Conservation (phyloP, 1,284 basidiomycete genomes). For the Papiliotrema laurentii region DNA sequence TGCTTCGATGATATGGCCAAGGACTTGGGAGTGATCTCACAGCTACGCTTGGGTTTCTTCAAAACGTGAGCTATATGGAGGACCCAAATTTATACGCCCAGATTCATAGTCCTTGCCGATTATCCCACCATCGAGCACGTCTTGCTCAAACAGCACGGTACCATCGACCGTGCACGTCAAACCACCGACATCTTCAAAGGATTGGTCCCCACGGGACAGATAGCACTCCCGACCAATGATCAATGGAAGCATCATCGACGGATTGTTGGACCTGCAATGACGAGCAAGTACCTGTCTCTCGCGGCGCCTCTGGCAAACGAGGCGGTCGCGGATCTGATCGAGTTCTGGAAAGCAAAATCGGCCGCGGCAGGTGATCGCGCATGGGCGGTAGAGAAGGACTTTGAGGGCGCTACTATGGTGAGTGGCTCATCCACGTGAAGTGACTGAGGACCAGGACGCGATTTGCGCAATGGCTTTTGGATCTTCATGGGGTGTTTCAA, state of each 20-base stretch:
- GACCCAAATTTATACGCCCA: slow-evolving; percentile 6
- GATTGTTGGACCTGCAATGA: slow-evolving; percentile 29
- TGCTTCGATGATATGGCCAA: slow-evolving; percentile 18
- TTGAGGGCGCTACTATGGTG: slow-evolving; percentile 24
- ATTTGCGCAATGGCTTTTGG: slow-evolving; percentile 36
- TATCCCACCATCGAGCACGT: slow-evolving; percentile 20
- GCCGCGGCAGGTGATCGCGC: slow-evolving; percentile 5
- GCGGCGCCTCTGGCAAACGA: slow-evolving; percentile 23
- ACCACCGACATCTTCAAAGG: slow-evolving; percentile 19
- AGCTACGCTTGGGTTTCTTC: slow-evolving; percentile 17
- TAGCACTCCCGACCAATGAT: slow-evolving; percentile 21
- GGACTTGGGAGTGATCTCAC: slow-evolving; percentile 19
- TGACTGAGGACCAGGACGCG: slow-evolving; percentile 13
- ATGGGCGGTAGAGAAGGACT: slow-evolving; percentile 13
- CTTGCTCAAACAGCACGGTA: slow-evolving; percentile 10
- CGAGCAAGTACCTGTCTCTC: slow-evolving; percentile 26
- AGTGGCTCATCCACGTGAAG: neutral
- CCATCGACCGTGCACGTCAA: slow-evolving; percentile 18
- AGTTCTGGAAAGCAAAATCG: slow-evolving; percentile 18
- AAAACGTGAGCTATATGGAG: slow-evolving; percentile 11
- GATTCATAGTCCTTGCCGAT: slow-evolving; percentile 24
- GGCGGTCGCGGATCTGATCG: slow-evolving; percentile 16
- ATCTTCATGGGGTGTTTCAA: slow-evolving; percentile 17
- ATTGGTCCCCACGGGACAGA: slow-evolving; percentile 22
- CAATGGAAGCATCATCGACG: slow-evolving; percentile 29